Evolutionary conservation across 129 eudicot species (phyloP), one percentile per base, ranked within the genome.

Genomic region (Chrysanthemum makinoi): DNA sequence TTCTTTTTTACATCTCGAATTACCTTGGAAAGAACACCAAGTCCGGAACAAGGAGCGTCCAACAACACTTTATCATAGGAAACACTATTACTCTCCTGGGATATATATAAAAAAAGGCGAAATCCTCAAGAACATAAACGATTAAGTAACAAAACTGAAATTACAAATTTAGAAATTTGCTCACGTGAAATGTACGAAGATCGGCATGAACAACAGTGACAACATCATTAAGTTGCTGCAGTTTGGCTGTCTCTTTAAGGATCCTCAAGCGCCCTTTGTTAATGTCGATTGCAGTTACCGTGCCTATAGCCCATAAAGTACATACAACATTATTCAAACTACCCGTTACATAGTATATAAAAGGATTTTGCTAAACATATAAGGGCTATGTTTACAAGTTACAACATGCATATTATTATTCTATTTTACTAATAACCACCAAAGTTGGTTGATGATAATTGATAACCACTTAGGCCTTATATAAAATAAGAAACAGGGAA

Each of bases 21-120:
- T 77, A 92, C 98, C 91, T 92, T 92, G 44, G 98, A 92, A 61
- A 92, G 96, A 74, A 92, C 98, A 75, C 98, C 98, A 39, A 89
- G 79, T 76, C 98, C 98, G 33, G 98, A 92, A 72, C 98, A 92
- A 22, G 98, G 98, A 69, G 98, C 95, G 76, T 92, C 98, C 61
- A 92, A 80, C 78, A 92, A 82, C 79, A 92, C 98, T 83, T 92
- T 92, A 79, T 89, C 96, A 56, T 68, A 86, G 53, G 65, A 72
- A 77, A 62, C 66, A 10, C 35, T 2, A 58, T 78, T 83, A 59
- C 71, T 63, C 24, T 69, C 90, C 98, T 92, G 78, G 10, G 8
- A 0, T 39, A 59, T 39, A 77, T 5, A 54, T 59, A 10, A 15
- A 47, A 65, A 20, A 10, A 58, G 14, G 11, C 20, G 46, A 51